Conservation (phyloP, 805 yeast genomes). For the Starmerella davenportii region DNA sequence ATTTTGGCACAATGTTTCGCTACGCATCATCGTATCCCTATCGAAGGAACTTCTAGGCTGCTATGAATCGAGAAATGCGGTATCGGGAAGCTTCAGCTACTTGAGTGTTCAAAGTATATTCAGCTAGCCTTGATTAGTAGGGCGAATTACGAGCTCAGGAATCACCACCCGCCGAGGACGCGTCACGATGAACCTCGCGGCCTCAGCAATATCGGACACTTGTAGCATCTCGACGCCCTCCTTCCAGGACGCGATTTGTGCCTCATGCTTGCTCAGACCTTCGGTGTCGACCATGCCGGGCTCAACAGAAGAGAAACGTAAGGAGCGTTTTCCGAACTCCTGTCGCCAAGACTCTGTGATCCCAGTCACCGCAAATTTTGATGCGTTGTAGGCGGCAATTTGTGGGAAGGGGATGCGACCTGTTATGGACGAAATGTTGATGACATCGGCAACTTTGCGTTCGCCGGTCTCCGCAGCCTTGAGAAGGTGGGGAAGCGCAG, state of each 20-base stretch:
- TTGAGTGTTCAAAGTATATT: too few relatives aligned
- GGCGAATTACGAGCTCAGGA: not conserved
- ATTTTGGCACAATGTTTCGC: too few relatives aligned
- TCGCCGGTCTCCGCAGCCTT: not conserved
- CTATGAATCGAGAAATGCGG: too few relatives aligned
- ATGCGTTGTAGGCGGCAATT: not conserved
- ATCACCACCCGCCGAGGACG: not conserved
- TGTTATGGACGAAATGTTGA: not conserved
- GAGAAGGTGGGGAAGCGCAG: not conserved
- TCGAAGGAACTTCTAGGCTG: too few relatives aligned
- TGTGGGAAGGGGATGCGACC: not conserved
- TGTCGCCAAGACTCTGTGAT: not conserved
- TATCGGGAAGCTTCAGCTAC: too few relatives aligned
- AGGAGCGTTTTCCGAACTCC: not conserved
- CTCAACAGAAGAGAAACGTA: not conserved
- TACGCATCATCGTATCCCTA: too few relatives aligned
- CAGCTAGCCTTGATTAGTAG: not conserved
- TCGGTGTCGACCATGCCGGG: not conserved
- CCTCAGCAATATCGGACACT: not conserved
- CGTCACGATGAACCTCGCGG: not conserved
- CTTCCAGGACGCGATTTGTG: too few relatives aligned
- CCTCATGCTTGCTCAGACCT: too few relatives aligned
- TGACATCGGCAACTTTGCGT: not conserved
- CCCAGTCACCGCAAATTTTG: not conserved
- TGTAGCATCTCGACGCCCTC: too few relatives aligned